Conservation (phyloP, 495 filamentous ascomycete species). For the Tuber borchii region DNA sequence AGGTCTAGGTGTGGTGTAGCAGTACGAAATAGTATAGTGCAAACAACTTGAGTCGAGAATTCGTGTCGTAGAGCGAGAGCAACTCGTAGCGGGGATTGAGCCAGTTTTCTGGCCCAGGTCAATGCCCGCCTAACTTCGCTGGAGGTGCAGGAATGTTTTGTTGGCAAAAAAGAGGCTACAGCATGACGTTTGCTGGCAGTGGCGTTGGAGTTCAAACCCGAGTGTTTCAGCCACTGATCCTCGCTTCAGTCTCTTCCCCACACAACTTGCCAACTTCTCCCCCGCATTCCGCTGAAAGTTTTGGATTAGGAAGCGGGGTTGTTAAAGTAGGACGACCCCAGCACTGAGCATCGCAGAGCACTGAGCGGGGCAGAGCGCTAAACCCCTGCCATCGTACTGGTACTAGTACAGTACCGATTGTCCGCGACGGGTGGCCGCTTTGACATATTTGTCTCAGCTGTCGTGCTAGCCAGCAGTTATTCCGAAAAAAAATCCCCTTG, state of each 20-base stretch:
- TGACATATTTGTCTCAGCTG: background rate
- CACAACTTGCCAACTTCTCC: background rate
- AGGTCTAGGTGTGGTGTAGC: background rate
- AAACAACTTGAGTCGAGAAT: background rate
- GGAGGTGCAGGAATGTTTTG: conserved; percentile 2
- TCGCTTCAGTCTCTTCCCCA: background rate
- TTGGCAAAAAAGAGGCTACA: background rate
- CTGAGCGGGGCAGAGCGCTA: background rate
- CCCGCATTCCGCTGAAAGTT: background rate
- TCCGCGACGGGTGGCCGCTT: background rate
- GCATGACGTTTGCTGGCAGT: background rate
- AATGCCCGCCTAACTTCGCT: background rate
- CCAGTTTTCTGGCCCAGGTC: background rate
- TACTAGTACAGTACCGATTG: too few species aligned
- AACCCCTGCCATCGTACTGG: background rate
- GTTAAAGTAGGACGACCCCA: background rate
- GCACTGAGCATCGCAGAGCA: background rate
- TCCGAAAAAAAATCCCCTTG: background rate
- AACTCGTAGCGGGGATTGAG: background rate
- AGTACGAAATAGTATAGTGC: background rate
- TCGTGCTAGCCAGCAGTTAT: background rate
- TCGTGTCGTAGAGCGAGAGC: background rate
- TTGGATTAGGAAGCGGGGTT: background rate
- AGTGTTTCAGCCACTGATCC: background rate
- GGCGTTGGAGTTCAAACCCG: background rate